phyloP scores from a whole-genome alignment of 2,329 filamentous ascomycete genomes.

The Coleophoma eucalyptorum region DNA sequence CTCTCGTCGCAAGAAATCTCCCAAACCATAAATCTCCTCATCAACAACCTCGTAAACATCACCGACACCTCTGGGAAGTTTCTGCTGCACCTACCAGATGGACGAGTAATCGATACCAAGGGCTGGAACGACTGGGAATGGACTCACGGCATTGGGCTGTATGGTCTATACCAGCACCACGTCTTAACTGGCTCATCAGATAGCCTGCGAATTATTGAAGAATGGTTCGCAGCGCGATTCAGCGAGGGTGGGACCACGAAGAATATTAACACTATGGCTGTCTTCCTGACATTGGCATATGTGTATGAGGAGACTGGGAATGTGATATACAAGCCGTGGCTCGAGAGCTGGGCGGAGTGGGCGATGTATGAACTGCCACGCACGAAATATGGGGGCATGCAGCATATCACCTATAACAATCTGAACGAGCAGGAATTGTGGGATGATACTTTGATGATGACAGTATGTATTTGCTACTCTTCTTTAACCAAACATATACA shows the following conservation, averaged over 20 bases:
- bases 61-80: slow-evolving; percentile 73
- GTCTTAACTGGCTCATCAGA: slow-evolving; percentile 59
- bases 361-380: slow-evolving; percentile 71
- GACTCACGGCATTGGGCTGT: slow-evolving; percentile 77
- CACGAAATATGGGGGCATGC: slow-evolving; percentile 57
- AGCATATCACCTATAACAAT: slow-evolving; percentile 17
- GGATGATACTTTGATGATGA: slow-evolving; percentile 87
- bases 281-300: slow-evolving; percentile 70
- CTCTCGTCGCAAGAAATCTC: too few species aligned
- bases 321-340: slow-evolving; percentile 68
- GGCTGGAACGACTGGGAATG: slow-evolving; percentile 83
- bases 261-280: slow-evolving; percentile 83
- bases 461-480: slow-evolving; percentile 30
- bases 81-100: slow-evolving; percentile 66
- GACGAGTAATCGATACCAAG: slow-evolving; percentile 68
- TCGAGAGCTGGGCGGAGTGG: slow-evolving; percentile 81
- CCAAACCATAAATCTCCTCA: slow-evolving; percentile 53
- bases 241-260: slow-evolving; percentile 59
- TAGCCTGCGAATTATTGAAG: slow-evolving; percentile 59
- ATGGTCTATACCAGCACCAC: slow-evolving; percentile 81
- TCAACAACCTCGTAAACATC: slow-evolving; percentile 73
- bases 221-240: slow-evolving; percentile 49
- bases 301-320: slow-evolving; percentile 74
- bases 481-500: neutral
- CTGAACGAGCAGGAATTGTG: slow-evolving; percentile 69